These are phyloP conservation scores for Venustampulla echinocandica DNA, from an alignment of 495 filamentous ascomycete species.

Conservation along the genomic window DNA sequence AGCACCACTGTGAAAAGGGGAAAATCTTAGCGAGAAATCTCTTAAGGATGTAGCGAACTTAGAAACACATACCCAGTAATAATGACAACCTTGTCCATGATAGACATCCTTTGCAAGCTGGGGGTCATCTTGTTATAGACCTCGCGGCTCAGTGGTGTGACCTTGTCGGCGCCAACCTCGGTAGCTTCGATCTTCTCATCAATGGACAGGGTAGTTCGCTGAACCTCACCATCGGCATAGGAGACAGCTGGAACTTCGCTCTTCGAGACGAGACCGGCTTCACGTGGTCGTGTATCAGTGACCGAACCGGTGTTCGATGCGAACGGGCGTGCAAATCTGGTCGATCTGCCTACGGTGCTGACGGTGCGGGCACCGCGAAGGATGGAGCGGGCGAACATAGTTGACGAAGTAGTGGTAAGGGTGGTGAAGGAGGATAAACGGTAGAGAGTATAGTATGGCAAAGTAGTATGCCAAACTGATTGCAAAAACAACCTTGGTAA, in stretches of 20 bases:
- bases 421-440: neutral
- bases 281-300: neutral
- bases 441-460: neutral
- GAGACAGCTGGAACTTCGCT: slow-evolving; percentile 13
- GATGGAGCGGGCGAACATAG: slow-evolving; percentile 13
- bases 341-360: neutral
- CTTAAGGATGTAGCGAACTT: neutral
- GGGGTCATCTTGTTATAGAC: slow-evolving; percentile 42
- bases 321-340: slow-evolving; percentile 12
- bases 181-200: slow-evolving; percentile 1
- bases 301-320: slow-evolving; percentile 15
- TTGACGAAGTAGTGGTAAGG: slow-evolving; percentile 3
- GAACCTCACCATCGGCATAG: slow-evolving; percentile 12
- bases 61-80: slow-evolving; percentile 54
- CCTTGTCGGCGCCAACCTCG: neutral
- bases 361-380: slow-evolving; percentile 5
- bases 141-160: slow-evolving; percentile 35
- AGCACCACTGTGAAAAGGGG: slow-evolving; percentile 46
- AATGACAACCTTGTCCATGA: slow-evolving; percentile 59
- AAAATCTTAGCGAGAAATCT: neutral
- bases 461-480: too few relatives aligned
- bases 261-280: slow-evolving; percentile 15
- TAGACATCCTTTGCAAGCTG: slow-evolving; percentile 54
- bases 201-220: slow-evolving; percentile 13
- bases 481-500: too few relatives aligned